Percentiles rank a stretch among this genome's conserved stretches.
These are phyloP conservation scores for Pyrus pyrifolia DNA, from an alignment of 306 rosid genomes.

Conservation along the genomic window DNA sequence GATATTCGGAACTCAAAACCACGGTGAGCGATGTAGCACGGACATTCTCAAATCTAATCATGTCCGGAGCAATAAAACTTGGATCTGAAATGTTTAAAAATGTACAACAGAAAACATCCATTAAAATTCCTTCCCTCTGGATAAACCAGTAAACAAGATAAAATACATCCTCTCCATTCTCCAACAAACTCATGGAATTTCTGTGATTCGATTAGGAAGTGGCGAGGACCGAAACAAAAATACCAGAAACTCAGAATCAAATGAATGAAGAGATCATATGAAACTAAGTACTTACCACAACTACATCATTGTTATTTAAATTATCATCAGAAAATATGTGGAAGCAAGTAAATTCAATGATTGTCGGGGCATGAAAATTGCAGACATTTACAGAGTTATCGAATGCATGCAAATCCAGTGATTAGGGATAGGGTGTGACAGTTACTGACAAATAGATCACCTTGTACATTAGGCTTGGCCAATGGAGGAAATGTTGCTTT, in stretches of 20 bases:
- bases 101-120: not conserved
- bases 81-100: constrained; percentile 39
- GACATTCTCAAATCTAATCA: constrained; percentile 68
- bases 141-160: not conserved
- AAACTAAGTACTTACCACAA: not conserved
- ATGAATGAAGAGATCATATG: not conserved
- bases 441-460: constrained; percentile 21
- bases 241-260: not conserved
- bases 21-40: constrained; percentile 54
- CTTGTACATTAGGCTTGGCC: constrained; percentile 37
- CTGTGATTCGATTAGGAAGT: not conserved
- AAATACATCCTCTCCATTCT: not conserved
- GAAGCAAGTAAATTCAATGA: not conserved
- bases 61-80: constrained; percentile 36
- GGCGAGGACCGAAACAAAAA: not conserved
- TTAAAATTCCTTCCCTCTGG: not conserved
- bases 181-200: not conserved
- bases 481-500: constrained; percentile 20
- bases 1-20: constrained; percentile 45
- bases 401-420: not conserved
- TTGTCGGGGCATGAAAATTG: not conserved
- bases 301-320: not conserved
- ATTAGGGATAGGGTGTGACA: not conserved
- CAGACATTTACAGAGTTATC: not conserved
- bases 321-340: not conserved